A percentile compares a stretch with the other conserved stretches of the same genome.
These are phyloP conservation scores for Huntiella decipiens DNA, from an alignment of 2,329 filamentous ascomycete genomes.

Conservation along the genomic window DNA sequence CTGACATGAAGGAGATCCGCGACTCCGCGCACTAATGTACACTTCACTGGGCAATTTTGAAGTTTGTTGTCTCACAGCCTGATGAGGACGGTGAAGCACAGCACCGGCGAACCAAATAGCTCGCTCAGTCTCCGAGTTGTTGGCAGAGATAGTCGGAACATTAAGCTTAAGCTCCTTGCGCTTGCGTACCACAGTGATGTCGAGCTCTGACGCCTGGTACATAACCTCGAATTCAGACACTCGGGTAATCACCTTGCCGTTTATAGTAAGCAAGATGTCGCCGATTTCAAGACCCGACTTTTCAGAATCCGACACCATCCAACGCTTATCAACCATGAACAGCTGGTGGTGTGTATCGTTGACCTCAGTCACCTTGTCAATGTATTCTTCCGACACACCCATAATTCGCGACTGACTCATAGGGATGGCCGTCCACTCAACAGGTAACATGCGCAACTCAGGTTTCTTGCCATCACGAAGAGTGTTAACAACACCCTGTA, in stretches of 20 bases:
- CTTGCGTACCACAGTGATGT: slow-evolving; percentile 72
- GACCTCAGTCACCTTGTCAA: slow-evolving; percentile 67
- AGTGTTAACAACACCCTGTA: slow-evolving; percentile 73
- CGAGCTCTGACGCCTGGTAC: slow-evolving; percentile 72
- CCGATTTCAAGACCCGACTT: slow-evolving; percentile 51
- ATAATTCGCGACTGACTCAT: slow-evolving; percentile 96
- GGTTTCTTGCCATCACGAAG: slow-evolving; percentile 66
- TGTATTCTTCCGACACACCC: slow-evolving; percentile 93
- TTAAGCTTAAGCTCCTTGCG: slow-evolving; percentile 59
- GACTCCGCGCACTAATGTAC: slow-evolving; percentile 74
- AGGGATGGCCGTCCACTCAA: slow-evolving; percentile 86
- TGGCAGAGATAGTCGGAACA: slow-evolving; percentile 69
- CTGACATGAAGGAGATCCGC: slow-evolving; percentile 69
- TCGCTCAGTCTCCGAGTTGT: slow-evolving; percentile 80
- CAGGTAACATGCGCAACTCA: slow-evolving; percentile 72
- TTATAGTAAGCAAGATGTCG: slow-evolving; percentile 79
- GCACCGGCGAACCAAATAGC: slow-evolving; percentile 92
- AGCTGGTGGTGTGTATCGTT: slow-evolving; percentile 89
- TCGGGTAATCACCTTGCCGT: slow-evolving; percentile 79
- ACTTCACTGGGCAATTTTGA: slow-evolving; percentile 91
- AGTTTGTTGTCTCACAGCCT: slow-evolving; percentile 93
- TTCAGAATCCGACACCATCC: slow-evolving; percentile 36
- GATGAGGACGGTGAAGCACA: slow-evolving; percentile 79
- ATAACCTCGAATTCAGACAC: slow-evolving; percentile 89
- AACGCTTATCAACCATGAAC: slow-evolving; percentile 93